Evolutionary conservation across 805 yeast species (phyloP).

Genomic region (Metschnikowia cubensis): DNA sequence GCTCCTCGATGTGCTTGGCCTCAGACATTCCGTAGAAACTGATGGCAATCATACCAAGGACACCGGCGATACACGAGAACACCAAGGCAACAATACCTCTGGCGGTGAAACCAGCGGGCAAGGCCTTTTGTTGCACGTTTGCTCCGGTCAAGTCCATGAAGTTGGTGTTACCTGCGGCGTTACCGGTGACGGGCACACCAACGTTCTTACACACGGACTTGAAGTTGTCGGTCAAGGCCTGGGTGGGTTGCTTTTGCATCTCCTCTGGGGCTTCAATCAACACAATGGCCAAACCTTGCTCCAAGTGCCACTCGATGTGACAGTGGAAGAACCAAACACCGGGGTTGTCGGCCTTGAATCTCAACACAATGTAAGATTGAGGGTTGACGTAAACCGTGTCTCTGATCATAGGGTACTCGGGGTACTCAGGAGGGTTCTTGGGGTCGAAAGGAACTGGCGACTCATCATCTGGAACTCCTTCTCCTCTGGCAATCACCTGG

Average conservation of each 20-base stretch:
- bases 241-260: conserved; percentile 48
- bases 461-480: conserved; percentile 49
- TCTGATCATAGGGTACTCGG: conserved; percentile 77
- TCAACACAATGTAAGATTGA: conserved; percentile 77
- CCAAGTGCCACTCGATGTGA: conserved; percentile 97
- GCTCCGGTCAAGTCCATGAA: conserved; percentile 69
- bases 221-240: conserved; percentile 61
- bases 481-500: conserved; percentile 77
- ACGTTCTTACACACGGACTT: conserved; percentile 54
- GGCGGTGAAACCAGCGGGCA: conserved; percentile 91
- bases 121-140: conserved; percentile 57
- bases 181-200: conserved; percentile 59
- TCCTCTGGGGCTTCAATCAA: conserved; percentile 80
- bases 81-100: conserved; percentile 92
- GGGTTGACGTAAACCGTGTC: conserved; percentile 79
- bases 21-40: conserved; percentile 85
- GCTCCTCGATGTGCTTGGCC: conserved; percentile 61
- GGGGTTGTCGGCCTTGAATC: conserved; percentile 91
- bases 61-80: conserved; percentile 82
- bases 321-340: conserved; percentile 99
- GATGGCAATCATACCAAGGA: conserved; percentile 75
- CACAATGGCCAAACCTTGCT: conserved; percentile 83
- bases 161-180: conserved; percentile 83
- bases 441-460: conserved; percentile 58
- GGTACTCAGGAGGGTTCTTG: conserved; percentile 41